Conservation (phyloP, 305 asterid genomes). For the Salvia sclarea region DNA sequence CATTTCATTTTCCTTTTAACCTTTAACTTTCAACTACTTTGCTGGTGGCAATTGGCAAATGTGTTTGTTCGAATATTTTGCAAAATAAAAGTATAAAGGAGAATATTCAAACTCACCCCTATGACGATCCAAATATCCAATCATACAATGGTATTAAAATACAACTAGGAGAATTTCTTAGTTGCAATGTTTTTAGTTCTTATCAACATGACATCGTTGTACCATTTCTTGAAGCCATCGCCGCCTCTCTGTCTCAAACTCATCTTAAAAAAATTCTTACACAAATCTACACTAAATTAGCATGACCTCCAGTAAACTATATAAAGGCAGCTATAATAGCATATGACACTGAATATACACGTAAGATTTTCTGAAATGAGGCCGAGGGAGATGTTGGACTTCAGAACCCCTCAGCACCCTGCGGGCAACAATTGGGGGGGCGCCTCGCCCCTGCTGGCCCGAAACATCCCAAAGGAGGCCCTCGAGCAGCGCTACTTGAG, state of each 20-base stretch:
- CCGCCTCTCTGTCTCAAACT: conserved; percentile 22
- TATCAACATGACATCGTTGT: conserved; percentile 29
- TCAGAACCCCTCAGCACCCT: conserved; percentile 83
- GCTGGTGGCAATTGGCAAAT: no score
- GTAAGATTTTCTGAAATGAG: conserved; percentile 17
- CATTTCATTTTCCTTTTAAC: no score
- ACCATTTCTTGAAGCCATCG: conserved; percentile 40
- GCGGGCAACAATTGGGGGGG: conserved; percentile 87
- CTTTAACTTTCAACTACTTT: no score
- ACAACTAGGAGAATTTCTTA: conserved; percentile 14
- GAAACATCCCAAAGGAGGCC: conserved; percentile 58
- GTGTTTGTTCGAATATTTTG: background rate
- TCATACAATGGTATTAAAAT: background rate
- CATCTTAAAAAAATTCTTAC: background rate
- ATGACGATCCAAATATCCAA: background rate
- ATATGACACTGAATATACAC: no score
- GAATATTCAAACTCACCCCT: background rate
- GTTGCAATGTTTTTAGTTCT: conserved; percentile 7
- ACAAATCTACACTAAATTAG: background rate
- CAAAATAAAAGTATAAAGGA: background rate
- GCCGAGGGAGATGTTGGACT: conserved; percentile 43
- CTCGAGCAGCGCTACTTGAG: conserved; percentile 56
- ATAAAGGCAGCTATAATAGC: background rate
- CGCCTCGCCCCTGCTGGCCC: conserved; percentile 69
- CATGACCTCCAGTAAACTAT: background rate